Evolutionary conservation across 495 filamentous ascomycete species (phyloP), one percentile per base, ranked within the genome.

Genomic region (Wilcoxina mikolae): DNA sequence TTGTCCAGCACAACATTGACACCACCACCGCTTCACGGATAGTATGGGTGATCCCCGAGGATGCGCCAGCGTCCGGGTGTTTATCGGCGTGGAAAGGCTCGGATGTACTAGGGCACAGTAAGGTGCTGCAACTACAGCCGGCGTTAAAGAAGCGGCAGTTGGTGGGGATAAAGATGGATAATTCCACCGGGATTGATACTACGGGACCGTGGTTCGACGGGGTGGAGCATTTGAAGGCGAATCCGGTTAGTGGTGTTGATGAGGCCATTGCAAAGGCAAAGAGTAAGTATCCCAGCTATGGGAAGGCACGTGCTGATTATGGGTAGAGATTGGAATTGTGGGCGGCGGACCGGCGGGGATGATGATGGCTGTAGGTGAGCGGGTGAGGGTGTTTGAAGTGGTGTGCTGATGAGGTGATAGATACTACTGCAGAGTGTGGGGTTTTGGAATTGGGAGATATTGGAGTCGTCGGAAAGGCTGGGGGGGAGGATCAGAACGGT

Each of bases 191-290:
- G 12, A 73, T 76, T 57, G 81, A 85, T 59, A 62, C 68, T n/a
- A 69, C 67, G 64, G 81, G 81, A 0, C 78, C 81, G 0, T 84
- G 81, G 80, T 83, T 84, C 39, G 78, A 83, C 58, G 80, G 81
- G 3, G 78, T 85, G 15, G 73, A 72, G 27, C 73, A 79, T 53
- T 71, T 85, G 57, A 69, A 78, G 53, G 67, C 69, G 23, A 78
- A 76, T 58, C 68, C 78, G 28, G 69, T 74, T 18, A 65, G 66
- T n/a, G 62, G 71, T 4, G 68, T 76, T 1, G 74, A 80, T 46
- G 76, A 77, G 3, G 55, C 69, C 3, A 59, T 68, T 5, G 77
- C 77, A 5, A 85, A 79, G 66, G 55, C 48, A 46, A 78, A 78
- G 61, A 67, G 71, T 55, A 65, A 18, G 17, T 43, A 3, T 17